Evolutionary conservation across 176 grass and related monocot genomes (phyloP).

Genomic region (Pharus latifolius): DNA sequence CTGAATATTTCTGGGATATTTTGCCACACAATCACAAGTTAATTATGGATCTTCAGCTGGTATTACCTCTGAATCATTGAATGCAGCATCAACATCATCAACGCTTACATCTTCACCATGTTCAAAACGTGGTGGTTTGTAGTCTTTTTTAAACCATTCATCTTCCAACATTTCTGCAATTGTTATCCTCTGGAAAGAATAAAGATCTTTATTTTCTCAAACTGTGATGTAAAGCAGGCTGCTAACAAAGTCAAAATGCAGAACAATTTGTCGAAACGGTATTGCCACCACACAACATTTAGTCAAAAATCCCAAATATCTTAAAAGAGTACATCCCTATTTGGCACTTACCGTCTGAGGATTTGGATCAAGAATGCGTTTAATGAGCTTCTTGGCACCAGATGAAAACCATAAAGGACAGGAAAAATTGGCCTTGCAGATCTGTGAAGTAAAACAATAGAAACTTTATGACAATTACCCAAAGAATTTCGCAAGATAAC

Average conservation of each 20-base stretch:
- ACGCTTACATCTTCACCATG: constrained; percentile 64
- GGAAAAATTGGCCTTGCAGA: constrained; percentile 52
- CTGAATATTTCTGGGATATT: neutral
- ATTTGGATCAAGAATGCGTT: constrained; percentile 89
- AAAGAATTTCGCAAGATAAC: neutral
- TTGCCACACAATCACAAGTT: neutral
- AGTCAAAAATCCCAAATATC: neutral
- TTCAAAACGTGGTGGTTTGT: constrained; percentile 77
- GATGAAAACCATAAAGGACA: constrained; percentile 69
- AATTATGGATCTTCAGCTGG: neutral
- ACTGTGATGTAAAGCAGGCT: neutral
- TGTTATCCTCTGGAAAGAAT: constrained; percentile 61
- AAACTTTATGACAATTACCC: neutral
- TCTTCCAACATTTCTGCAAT: constrained; percentile 88
- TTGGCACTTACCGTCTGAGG: constrained; percentile 54
- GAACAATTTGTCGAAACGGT: neutral
- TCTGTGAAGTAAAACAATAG: constrained; percentile 32
- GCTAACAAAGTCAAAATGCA: neutral
- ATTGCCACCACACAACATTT: neutral
- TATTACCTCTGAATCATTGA: constrained; percentile 73
- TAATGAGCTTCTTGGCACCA: constrained; percentile 72
- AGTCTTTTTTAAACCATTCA: constrained; percentile 93
- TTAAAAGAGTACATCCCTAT: neutral
- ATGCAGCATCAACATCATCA: constrained; percentile 85
- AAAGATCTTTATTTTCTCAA: neutral